Percentiles rank a stretch among this genome's conserved stretches.
Evolutionary conservation across 2,329 filamentous ascomycete genomes (phyloP).

Genomic region (Ascosphaera aggregata): DNA sequence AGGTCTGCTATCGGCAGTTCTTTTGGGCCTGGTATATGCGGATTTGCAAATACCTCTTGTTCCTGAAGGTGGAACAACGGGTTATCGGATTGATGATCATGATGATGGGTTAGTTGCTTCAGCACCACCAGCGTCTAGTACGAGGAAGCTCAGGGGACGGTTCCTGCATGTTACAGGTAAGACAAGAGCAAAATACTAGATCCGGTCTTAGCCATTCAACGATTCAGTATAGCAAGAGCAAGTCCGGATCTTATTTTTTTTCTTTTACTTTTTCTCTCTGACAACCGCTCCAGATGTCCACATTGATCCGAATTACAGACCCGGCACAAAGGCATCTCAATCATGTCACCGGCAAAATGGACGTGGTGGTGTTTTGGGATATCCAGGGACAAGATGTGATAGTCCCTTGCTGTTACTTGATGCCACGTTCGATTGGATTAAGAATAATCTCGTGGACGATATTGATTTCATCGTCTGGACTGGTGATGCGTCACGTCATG

Average conservation of each 20-base stretch:
- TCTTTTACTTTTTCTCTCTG: slow-evolving; percentile 4
- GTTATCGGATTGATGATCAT: not conserved
- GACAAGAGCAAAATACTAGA: too few species aligned
- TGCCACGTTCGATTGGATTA: slow-evolving; percentile 76
- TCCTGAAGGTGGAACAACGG: not conserved
- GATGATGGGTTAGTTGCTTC: not conserved
- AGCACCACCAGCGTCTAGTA: not conserved
- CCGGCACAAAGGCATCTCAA: slow-evolving; percentile 43
- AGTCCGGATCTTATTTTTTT: slow-evolving; percentile 6
- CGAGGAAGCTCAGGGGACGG: slow-evolving; percentile 34
- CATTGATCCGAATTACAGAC: slow-evolving; percentile 68
- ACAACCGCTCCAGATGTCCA: slow-evolving; percentile 51
- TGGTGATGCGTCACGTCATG: slow-evolving; percentile 71
- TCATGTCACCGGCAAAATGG: slow-evolving; percentile 66
- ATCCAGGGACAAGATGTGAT: slow-evolving; percentile 76
- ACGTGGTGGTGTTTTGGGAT: slow-evolving; percentile 56
- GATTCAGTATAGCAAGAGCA: slow-evolving; percentile 6
- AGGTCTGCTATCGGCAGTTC: not conserved
- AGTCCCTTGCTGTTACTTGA: slow-evolving; percentile 59
- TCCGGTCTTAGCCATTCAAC: too few species aligned
- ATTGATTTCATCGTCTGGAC: slow-evolving; percentile 90
- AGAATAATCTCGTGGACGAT: slow-evolving; percentile 47
- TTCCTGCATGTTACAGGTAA: slow-evolving; percentile 77
- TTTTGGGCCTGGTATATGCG: not conserved
- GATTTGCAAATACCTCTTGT: not conserved